A percentile compares a stretch with the other conserved stretches of the same genome.
These are phyloP conservation scores for Cercis canadensis DNA, from an alignment of 306 rosid genomes.

Conservation along the genomic window DNA sequence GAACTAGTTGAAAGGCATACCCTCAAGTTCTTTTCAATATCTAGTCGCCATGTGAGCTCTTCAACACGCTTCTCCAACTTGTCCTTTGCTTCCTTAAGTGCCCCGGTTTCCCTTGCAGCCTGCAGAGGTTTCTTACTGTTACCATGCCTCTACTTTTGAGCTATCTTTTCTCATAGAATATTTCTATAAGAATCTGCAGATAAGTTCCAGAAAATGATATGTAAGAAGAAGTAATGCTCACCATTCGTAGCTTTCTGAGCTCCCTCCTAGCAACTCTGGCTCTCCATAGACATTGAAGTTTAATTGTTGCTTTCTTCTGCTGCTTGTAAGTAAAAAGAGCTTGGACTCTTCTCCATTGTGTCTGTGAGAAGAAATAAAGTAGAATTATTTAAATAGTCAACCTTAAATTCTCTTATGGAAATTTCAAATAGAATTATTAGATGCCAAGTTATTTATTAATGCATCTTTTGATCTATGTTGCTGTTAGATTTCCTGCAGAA, in stretches of 20 bases:
- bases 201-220: slow-evolving; percentile 9
- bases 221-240: slow-evolving; percentile 28
- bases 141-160: slow-evolving; percentile 34
- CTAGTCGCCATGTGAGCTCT: slow-evolving; percentile 88
- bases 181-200: not conserved
- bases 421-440: slow-evolving; percentile 1
- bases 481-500: slow-evolving; percentile 25
- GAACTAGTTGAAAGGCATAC: slow-evolving; percentile 46
- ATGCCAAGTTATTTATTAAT: slow-evolving; percentile 14
- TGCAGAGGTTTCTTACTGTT: slow-evolving; percentile 37
- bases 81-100: slow-evolving; percentile 95
- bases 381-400: slow-evolving; percentile 11
- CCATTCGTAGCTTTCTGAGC: slow-evolving; percentile 80
- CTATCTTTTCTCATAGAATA: slow-evolving; percentile 8
- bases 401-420: too few relatives aligned
- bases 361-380: slow-evolving; percentile 54
- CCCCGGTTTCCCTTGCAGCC: slow-evolving; percentile 95
- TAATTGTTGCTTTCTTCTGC: slow-evolving; percentile 63
- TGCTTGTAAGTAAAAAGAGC: slow-evolving; percentile 68
- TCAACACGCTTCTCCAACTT: slow-evolving; percentile 94
- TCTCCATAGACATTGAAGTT: slow-evolving; percentile 89
- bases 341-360: slow-evolving; percentile 73
- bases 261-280: slow-evolving; percentile 77
- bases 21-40: slow-evolving; percentile 82
- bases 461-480: slow-evolving; percentile 24